Conservation (phyloP, 768 basidiomycete species). For the Lactarius hatsudake region DNA sequence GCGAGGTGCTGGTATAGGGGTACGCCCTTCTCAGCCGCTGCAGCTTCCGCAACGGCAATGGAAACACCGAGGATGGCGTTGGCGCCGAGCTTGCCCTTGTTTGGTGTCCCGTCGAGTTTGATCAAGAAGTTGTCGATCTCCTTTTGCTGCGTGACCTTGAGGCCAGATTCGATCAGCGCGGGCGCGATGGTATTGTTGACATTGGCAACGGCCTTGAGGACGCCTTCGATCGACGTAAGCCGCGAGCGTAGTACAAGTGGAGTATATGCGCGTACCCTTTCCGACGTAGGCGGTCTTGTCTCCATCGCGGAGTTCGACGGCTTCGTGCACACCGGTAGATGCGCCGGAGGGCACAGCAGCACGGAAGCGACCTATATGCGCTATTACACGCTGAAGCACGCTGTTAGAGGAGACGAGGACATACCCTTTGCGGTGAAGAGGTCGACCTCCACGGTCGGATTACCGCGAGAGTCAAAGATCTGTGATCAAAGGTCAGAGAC, state of each 20-base stretch:
- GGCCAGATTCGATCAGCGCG: slow-evolving; percentile 76
- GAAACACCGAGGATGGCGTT: slow-evolving; percentile 99
- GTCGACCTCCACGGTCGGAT: slow-evolving; percentile 96
- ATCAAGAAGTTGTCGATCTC: slow-evolving; percentile 97
- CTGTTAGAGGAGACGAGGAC: slow-evolving; percentile 21
- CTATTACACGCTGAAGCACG: slow-evolving; percentile 18
- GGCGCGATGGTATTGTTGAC: slow-evolving; percentile 92
- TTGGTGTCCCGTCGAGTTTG: slow-evolving; percentile 94
- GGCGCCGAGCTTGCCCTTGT: slow-evolving; percentile 99
- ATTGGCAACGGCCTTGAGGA: slow-evolving; percentile 89
- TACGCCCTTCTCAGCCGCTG: slow-evolving; percentile 89
- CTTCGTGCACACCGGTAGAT: slow-evolving; percentile 97
- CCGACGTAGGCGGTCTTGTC: slow-evolving; percentile 92
- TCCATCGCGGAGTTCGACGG: slow-evolving; percentile 96
- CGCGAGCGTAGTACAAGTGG: neutral
- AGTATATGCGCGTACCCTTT: slow-evolving; percentile 62
- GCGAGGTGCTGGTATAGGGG: slow-evolving; percentile 97
- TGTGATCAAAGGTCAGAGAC: slow-evolving; percentile 34
- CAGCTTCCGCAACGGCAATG: slow-evolving; percentile 92
- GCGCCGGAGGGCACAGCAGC: slow-evolving; percentile 97
- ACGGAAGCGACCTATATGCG: slow-evolving; percentile 75
- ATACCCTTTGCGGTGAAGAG: slow-evolving; percentile 83
- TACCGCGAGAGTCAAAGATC: slow-evolving; percentile 99
- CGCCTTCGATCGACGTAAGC: slow-evolving; percentile 52
- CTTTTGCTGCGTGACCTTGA: slow-evolving; percentile 87